These are phyloP conservation scores for Pseudozyma hubeiensis DNA, from an alignment of 1,284 basidiomycete species.

Conservation along the genomic window DNA sequence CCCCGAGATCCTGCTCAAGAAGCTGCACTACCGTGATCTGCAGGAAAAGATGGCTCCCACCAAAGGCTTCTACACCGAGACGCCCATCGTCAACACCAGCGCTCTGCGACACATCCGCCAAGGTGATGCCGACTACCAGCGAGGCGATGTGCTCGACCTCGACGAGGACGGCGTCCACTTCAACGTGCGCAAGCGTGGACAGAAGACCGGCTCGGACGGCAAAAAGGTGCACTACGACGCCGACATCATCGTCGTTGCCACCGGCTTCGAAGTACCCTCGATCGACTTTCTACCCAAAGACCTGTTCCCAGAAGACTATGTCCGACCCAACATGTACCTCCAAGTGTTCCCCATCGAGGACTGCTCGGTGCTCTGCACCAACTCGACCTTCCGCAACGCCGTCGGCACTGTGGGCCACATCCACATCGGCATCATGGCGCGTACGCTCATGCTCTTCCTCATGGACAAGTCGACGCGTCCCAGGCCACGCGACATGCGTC, in stretches of 20 bases:
- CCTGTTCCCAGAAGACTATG: slow-evolving; percentile 75
- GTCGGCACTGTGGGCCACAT: slow-evolving; percentile 61
- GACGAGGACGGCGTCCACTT: slow-evolving; percentile 71
- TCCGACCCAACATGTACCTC: slow-evolving; percentile 74
- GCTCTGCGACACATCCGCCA: slow-evolving; percentile 73
- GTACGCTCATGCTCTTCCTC: slow-evolving; percentile 75
- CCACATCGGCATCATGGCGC: slow-evolving; percentile 71
- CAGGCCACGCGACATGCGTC: slow-evolving; percentile 74
- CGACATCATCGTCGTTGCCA: slow-evolving; percentile 76
- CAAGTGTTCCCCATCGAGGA: slow-evolving; percentile 75
- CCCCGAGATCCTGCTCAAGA: slow-evolving; percentile 73
- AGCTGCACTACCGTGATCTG: slow-evolving; percentile 74
- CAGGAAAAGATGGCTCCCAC: slow-evolving; percentile 69
- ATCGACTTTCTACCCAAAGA: slow-evolving; percentile 74
- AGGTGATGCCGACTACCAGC: slow-evolving; percentile 73
- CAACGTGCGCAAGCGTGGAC: slow-evolving; percentile 66
- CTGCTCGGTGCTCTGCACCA: slow-evolving; percentile 75
- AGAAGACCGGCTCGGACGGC: slow-evolving; percentile 67
- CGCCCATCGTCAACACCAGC: slow-evolving; percentile 74
- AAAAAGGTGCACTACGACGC: slow-evolving; percentile 71
- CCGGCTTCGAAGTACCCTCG: slow-evolving; percentile 75
- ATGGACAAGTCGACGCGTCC: slow-evolving; percentile 74
- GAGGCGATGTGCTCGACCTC: slow-evolving; percentile 73
- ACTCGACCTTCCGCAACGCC: slow-evolving; percentile 73
- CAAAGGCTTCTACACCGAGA: slow-evolving; percentile 61